Conservation (phyloP, 805 yeast genomes). For the Spathaspora sp. region DNA sequence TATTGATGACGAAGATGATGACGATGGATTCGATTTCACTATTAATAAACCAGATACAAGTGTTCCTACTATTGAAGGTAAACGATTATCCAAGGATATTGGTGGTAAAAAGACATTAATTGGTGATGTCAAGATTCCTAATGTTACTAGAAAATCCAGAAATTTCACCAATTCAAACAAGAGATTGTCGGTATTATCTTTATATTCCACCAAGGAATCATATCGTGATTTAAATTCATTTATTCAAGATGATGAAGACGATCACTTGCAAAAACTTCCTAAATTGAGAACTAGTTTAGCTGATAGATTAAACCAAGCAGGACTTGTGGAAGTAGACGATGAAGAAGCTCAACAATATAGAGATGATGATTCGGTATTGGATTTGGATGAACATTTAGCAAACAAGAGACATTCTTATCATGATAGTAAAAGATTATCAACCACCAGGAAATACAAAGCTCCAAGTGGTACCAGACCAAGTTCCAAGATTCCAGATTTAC, state of each 20-base stretch:
- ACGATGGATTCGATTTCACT: conserved; percentile 2
- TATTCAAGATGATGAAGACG: conserved; percentile 20
- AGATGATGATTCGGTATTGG: conserved; percentile 38
- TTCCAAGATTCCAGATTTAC: conserved; percentile 27
- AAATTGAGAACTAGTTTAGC: conserved; percentile 39
- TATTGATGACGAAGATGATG: not conserved
- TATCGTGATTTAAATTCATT: conserved; percentile 53
- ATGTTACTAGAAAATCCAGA: conserved; percentile 65
- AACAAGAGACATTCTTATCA: conserved; percentile 38
- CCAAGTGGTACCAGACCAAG: conserved; percentile 19
- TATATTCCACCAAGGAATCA: conserved; percentile 66
- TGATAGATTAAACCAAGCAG: conserved; percentile 37
- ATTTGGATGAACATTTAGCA: conserved; percentile 38
- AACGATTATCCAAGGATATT: conserved; percentile 41
- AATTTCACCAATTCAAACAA: conserved; percentile 60
- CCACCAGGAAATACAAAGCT: conserved; percentile 9
- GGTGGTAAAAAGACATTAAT: conserved; percentile 46
- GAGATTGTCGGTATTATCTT: conserved; percentile 67
- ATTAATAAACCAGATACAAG: conserved; percentile 10
- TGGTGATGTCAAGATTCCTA: conserved; percentile 65
- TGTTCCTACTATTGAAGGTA: conserved; percentile 30
- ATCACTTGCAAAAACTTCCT: not conserved
- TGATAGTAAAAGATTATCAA: conserved; percentile 26
- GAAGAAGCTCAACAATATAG: conserved; percentile 29
- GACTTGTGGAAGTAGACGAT: conserved; percentile 23